phyloP scores from a whole-genome alignment of 2,329 filamentous ascomycete genomes.

The Alternaria sp. region DNA sequence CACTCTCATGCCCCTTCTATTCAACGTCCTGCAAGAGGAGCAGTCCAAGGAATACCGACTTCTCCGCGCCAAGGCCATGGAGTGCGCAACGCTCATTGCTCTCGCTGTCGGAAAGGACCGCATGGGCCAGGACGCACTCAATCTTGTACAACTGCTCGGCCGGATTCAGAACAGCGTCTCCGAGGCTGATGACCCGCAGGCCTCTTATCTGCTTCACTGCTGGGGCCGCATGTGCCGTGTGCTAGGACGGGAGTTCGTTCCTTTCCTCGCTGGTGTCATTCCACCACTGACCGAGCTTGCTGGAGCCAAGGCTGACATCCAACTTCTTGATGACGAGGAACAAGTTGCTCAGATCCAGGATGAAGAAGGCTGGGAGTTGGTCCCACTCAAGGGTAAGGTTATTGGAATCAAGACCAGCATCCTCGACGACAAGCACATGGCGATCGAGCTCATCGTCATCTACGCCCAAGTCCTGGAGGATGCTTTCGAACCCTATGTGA shows the following conservation, averaged over 20 bases:
- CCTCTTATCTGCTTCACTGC: slow-evolving; percentile 96
- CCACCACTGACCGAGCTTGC: slow-evolving; percentile 90
- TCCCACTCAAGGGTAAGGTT: slow-evolving; percentile 95
- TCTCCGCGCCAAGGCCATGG: slow-evolving; percentile 96
- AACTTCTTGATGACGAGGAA: slow-evolving; percentile 93
- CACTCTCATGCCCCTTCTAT: slow-evolving; percentile 91
- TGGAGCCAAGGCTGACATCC: slow-evolving; percentile 95
- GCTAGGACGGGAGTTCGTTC: slow-evolving; percentile 86
- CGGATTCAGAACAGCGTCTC: slow-evolving; percentile 82
- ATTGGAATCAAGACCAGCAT: slow-evolving; percentile 98
- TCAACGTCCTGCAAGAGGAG: slow-evolving; percentile 86
- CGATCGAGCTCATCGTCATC: slow-evolving; percentile 97
- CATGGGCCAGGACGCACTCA: slow-evolving; percentile 86
- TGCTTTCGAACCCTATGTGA: slow-evolving; percentile 89
- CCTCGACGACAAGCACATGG: slow-evolving; percentile 98
- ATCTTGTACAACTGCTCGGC: slow-evolving; percentile 85
- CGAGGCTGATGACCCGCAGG: slow-evolving; percentile 93
- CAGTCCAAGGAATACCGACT: slow-evolving; percentile 93
- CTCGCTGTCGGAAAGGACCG: slow-evolving; percentile 93
- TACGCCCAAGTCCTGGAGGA: slow-evolving; percentile 96
- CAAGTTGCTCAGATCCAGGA: slow-evolving; percentile 91
- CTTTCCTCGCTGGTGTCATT: slow-evolving; percentile 92
- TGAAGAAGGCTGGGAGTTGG: slow-evolving; percentile 96
- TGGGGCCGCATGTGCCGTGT: slow-evolving; percentile 99
- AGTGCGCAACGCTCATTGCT: slow-evolving; percentile 95